Evolutionary conservation across 2,329 filamentous ascomycete species (phyloP), one percentile per base, ranked within the genome.

Genomic region (Colletotrichum sp.): DNA sequence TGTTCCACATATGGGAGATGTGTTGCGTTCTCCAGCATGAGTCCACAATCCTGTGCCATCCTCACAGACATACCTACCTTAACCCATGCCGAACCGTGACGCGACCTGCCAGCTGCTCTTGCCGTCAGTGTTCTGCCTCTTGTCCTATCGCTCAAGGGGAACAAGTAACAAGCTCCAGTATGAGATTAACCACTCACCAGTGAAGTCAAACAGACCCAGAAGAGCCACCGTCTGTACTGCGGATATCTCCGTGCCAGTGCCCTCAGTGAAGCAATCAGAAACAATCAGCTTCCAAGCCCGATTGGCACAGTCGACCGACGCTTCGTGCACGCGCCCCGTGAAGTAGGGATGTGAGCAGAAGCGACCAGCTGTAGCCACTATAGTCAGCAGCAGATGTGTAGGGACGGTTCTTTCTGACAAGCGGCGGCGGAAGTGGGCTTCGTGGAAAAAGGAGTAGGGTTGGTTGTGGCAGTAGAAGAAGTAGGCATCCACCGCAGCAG

Each of bases 371-470:
- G 55, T 58, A 28, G 55, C 55, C 21, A 58, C 55, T 58, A 58
- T 58, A 26, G 55, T 58, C 21, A 58, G 21, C 55, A 58, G 55
- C 24, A 58, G 21, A 58, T 58, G 55, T 28, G 55, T 58, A 58
- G 55, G 55, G 24, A 58, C 24, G 15, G 21, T 58, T 1, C 13
- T 58, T 58, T 58, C 55, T 24, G 55, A 58, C 55, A 58, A 58
- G 24, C 55, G 24, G 24, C 55, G 77, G 7, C 83, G 80, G 67
- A 86, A 86, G 3, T 74, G 80, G 0, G 52, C 60, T 67, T 85
- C 83, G 32, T 84, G 83, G 72, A 86, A 84, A 70, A 82, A 84
- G 0, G 79, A 82, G 74, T 86, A 86, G 1, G 84, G 84, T 36
- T 85, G 83, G 43, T 84, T 84, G 36, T 86, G 84, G 30, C 80